Evolutionary conservation across 257 asterid genomes (phyloP), one percentile per base, ranked within the genome.

Genomic region (Salvia hispanica): DNA sequence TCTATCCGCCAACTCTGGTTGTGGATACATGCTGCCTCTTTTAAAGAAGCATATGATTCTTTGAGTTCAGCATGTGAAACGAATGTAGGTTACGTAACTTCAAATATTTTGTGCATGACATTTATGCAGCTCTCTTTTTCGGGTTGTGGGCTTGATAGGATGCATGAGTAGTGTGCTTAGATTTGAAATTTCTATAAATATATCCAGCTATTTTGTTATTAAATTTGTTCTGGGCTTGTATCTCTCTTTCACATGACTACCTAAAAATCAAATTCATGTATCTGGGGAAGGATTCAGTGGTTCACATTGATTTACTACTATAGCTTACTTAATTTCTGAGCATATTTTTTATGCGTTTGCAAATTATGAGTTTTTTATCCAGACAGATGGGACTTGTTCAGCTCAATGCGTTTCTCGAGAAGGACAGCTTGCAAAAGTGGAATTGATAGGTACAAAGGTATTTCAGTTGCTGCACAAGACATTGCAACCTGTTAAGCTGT

Each of bases 11-110:
- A 80, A 80, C 79, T 88, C 34, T 90, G 94, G 96, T 67, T 90
- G 61, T 93, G 90, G 88, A 80, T 90, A 76, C 95, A 93, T 80
- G 87, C 95, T 80, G 86, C 97, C 67, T 95, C 92, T 69, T 82
- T 84, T 71, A 55, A 47, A 70, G 99, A 93, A 77, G 97, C 95
- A 43, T 84, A 72, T 78, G 85, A 81, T 66, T 83, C 85, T 66
- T 64, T 93, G 78, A 70, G 72, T 54, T 75, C 76, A 47, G 84
- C 89, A 57, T 84, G 95, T 76, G 83, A 74, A 74, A 74, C 60
- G 44, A 82, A 67, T 81, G 96, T 89, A 75, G 33, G 69, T 40
- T 59, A 14, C 13, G 10, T 16, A 59, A 65, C 50, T 62, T 68
- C 13, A 34, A 11, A 34, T 48, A 33, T 48, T 50, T 37, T 60